Evolutionary conservation across 2,329 filamentous ascomycete genomes (phyloP).

Genomic region (Aspergillus unguis): DNA sequence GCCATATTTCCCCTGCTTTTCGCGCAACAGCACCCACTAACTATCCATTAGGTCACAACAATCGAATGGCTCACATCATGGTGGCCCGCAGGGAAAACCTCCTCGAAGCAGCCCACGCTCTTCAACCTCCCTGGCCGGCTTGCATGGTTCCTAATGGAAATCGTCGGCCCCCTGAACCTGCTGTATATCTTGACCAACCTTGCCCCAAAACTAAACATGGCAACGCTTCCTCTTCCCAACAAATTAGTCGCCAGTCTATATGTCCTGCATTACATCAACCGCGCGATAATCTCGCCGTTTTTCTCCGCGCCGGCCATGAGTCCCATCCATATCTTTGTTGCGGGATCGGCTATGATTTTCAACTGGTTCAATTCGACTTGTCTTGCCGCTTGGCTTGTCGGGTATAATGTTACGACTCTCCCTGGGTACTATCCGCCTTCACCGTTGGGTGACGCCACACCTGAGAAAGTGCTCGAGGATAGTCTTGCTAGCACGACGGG

Average conservation of each 20-base stretch:
- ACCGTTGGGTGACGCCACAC: not conserved
- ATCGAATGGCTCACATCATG: constrained; percentile 73
- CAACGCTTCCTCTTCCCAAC: constrained; percentile 33
- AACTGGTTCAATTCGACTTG: constrained; percentile 77
- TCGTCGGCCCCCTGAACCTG: constrained; percentile 70
- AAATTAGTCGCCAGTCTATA: constrained; percentile 44
- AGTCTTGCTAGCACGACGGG: not conserved
- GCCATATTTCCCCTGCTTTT: not conserved
- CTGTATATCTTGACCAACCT: constrained; percentile 75
- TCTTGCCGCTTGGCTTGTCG: constrained; percentile 76
- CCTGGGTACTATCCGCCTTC: not conserved
- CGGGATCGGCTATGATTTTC: constrained; percentile 63
- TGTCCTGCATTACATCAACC: constrained; percentile 85
- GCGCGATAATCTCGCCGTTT: constrained; percentile 76
- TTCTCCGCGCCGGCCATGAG: constrained; percentile 86
- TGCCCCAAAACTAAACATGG: constrained; percentile 45
- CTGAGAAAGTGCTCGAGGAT: not conserved
- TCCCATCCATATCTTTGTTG: constrained; percentile 72
- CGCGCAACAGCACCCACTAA: constrained; percentile 10
- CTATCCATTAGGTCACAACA: constrained; percentile 59
- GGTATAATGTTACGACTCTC: constrained; percentile 59
- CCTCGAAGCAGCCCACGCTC: constrained; percentile 54
- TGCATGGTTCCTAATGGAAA: constrained; percentile 87
- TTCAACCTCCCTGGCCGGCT: constrained; percentile 86
- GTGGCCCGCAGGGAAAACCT: constrained; percentile 94